Percentiles rank a stretch among this genome's conserved stretches.
Evolutionary conservation across 1,139 yeast genomes (phyloP).

Genomic region (Sugiyamaella pinicola): DNA sequence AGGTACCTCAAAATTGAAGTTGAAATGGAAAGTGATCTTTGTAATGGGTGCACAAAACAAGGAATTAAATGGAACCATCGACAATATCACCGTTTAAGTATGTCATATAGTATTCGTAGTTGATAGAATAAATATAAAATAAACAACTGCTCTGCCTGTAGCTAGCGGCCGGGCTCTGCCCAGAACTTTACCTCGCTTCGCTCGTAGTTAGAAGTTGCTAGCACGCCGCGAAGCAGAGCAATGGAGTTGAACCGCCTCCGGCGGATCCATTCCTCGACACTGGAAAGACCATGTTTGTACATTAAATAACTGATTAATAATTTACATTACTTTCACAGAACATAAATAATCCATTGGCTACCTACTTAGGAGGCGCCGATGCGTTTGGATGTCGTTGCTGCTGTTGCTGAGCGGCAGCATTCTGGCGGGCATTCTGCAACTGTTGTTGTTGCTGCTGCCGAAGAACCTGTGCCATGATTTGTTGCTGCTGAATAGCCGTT

Average conservation of each 20-base stretch:
- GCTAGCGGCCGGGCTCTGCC: too few species aligned
- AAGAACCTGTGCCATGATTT: slow-evolving; percentile 26
- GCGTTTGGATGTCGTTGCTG: slow-evolving; percentile 34
- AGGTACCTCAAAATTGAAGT: slow-evolving; percentile 49
- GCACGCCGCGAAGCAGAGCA: neutral
- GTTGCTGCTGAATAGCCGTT: slow-evolving; percentile 34
- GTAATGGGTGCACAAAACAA: slow-evolving; percentile 40
- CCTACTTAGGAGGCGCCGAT: slow-evolving; percentile 27
- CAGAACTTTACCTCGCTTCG: too few species aligned
- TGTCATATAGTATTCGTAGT: neutral
- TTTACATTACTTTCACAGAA: slow-evolving; percentile 12
- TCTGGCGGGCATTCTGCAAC: slow-evolving; percentile 5
- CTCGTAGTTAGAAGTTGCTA: neutral
- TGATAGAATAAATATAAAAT: neutral
- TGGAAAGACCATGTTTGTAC: neutral
- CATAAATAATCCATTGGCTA: slow-evolving; percentile 19
- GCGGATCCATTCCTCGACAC: too few species aligned
- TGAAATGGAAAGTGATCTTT: slow-evolving; percentile 81
- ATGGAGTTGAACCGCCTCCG: too few species aligned
- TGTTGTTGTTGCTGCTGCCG: slow-evolving; percentile 28
- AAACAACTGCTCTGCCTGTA: too few species aligned
- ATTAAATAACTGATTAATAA: slow-evolving; percentile 11
- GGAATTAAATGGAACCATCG: slow-evolving; percentile 33
- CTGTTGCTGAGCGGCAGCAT: slow-evolving; percentile 30
- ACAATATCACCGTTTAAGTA: slow-evolving; percentile 32